These are phyloP conservation scores for Coniochaeta sp. DNA, from an alignment of 2,329 filamentous ascomycete genomes.

Conservation along the genomic window DNA sequence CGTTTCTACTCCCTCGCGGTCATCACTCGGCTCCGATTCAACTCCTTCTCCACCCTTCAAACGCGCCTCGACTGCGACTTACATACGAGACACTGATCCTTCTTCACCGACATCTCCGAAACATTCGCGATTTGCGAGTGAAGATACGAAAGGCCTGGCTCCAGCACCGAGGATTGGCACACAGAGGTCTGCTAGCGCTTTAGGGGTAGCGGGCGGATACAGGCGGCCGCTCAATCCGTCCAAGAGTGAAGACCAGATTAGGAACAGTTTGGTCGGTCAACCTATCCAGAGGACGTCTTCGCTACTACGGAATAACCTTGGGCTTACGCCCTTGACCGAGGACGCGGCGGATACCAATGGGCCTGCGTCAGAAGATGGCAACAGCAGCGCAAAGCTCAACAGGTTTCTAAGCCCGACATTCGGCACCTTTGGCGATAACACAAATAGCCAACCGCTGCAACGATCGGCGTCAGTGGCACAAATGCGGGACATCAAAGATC, in stretches of 20 bases:
- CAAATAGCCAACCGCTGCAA: slow-evolving; percentile 38
- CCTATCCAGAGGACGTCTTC: slow-evolving; percentile 24
- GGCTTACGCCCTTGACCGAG: slow-evolving; percentile 48
- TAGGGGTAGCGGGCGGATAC: slow-evolving; percentile 52
- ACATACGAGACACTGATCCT: slow-evolving; percentile 20
- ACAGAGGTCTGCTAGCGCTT: slow-evolving; percentile 57
- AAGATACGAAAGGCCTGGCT: slow-evolving; percentile 44
- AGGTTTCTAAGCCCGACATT: slow-evolving; percentile 38
- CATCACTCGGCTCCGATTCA: slow-evolving; percentile 49
- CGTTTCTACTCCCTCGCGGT: slow-evolving; percentile 57
- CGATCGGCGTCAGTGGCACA: slow-evolving; percentile 68
- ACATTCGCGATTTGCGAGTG: slow-evolving; percentile 56
- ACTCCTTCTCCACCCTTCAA: slow-evolving; percentile 45
- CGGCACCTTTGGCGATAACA: slow-evolving; percentile 23
- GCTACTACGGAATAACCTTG: slow-evolving; percentile 31
- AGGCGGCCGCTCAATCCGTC: slow-evolving; percentile 39
- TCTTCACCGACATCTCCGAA: slow-evolving; percentile 26
- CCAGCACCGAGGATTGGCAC: slow-evolving; percentile 33
- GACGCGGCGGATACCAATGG: slow-evolving; percentile 31
- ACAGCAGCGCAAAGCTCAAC: slow-evolving; percentile 20
- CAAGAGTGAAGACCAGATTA: slow-evolving; percentile 35
- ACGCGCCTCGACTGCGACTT: slow-evolving; percentile 30
- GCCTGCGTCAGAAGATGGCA: slow-evolving; percentile 15
- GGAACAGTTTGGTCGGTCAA: slow-evolving; percentile 21
- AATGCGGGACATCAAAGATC: slow-evolving; percentile 68